Percentiles rank a stretch among this genome's conserved stretches.
These are phyloP conservation scores for Coriolopsis trogii DNA, from an alignment of 1,284 basidiomycete species.

Conservation along the genomic window DNA sequence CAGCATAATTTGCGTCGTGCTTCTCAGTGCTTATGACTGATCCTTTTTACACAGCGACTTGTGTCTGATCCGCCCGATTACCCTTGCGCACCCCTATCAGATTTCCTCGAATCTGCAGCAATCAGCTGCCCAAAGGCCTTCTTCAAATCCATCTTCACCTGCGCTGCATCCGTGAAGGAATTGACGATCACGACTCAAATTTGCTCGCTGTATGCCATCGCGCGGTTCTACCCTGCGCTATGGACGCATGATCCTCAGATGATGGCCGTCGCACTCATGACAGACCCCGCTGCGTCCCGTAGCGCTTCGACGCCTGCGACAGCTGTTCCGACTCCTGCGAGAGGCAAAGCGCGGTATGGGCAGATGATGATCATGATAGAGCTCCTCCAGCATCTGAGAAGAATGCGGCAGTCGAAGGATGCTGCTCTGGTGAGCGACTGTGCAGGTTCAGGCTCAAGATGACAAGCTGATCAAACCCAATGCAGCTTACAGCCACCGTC, in stretches of 20 bases:
- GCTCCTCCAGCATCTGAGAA: slow-evolving; percentile 56
- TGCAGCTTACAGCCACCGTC: slow-evolving; percentile 37
- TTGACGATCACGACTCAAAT: slow-evolving; percentile 61
- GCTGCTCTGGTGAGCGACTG: slow-evolving; percentile 36
- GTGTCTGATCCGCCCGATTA: slow-evolving; percentile 44
- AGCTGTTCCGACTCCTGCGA: slow-evolving; percentile 27
- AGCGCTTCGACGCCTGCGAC: slow-evolving; percentile 30
- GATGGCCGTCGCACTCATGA: slow-evolving; percentile 72
- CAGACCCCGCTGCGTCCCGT: slow-evolving; percentile 38
- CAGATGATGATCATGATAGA: slow-evolving; percentile 69
- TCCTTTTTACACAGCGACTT: not conserved
- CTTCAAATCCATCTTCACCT: slow-evolving; percentile 76
- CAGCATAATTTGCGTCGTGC: not conserved
- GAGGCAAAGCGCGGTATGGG: slow-evolving; percentile 59
- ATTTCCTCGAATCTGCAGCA: slow-evolving; percentile 54
- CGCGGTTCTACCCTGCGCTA: slow-evolving; percentile 59
- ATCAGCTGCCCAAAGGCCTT: slow-evolving; percentile 63
- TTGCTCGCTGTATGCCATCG: slow-evolving; percentile 51
- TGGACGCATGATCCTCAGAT: slow-evolving; percentile 80
- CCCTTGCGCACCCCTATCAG: slow-evolving; percentile 47
- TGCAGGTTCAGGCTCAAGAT: not conserved
- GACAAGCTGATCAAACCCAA: slow-evolving; percentile 29
- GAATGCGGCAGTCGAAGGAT: slow-evolving; percentile 45
- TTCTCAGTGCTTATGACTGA: slow-evolving; percentile 21
- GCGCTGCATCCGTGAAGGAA: slow-evolving; percentile 65